Conservation (phyloP, 164 flowering plant species). For the Platanus orientalis region DNA sequence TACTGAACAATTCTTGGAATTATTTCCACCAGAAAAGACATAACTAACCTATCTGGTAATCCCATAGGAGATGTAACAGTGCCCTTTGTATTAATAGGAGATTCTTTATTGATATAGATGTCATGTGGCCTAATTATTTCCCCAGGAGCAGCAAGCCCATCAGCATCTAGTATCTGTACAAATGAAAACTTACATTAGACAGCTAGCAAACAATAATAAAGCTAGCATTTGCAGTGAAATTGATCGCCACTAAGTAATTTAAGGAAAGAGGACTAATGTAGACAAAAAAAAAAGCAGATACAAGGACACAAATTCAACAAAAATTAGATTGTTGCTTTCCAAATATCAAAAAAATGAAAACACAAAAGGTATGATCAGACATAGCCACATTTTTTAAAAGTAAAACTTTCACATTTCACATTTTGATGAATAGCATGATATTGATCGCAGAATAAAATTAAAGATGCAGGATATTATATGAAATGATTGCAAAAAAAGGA, state of each 20-base stretch:
- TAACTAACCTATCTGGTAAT: slow-evolving; percentile 46
- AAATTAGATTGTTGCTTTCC: too few species aligned
- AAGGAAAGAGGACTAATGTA: not conserved
- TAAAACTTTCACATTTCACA: too few species aligned
- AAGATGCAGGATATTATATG: too few species aligned
- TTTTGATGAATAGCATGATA: too few species aligned
- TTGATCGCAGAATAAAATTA: too few species aligned
- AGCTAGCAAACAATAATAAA: not conserved
- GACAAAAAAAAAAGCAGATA: too few species aligned
- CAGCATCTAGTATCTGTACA: slow-evolving; percentile 75
- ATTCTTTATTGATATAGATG: slow-evolving; percentile 58
- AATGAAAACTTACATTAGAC: slow-evolving; percentile 1
- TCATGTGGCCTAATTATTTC: slow-evolving; percentile 65
- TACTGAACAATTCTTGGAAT: not conserved
- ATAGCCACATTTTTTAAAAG: too few species aligned
- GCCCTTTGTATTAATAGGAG: slow-evolving; percentile 38
- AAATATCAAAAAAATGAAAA: too few species aligned
- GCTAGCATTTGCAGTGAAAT: not conserved
- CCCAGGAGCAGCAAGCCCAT: slow-evolving; percentile 95
- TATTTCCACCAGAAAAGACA: not conserved
- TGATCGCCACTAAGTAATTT: not conserved
- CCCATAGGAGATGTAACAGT: slow-evolving; percentile 17
- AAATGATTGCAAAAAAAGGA: too few species aligned
- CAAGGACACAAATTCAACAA: too few species aligned
- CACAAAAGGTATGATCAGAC: too few species aligned